Base-by-base conservation (phyloP, 495 filamentous ascomycete genomes). In the Amorphotheca resinae region DNA sequence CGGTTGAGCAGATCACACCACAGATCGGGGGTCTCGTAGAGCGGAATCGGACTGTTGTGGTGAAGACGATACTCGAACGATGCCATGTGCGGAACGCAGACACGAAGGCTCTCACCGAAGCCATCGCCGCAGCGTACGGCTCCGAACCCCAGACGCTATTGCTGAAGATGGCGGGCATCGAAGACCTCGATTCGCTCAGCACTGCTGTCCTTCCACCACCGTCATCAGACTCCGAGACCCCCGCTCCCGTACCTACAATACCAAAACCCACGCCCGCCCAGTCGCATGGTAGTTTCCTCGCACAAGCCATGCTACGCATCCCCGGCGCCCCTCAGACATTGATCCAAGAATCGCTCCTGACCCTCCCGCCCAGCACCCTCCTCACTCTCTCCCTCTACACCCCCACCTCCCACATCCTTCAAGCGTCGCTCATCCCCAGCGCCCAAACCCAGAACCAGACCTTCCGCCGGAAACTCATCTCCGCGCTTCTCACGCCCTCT, bases 31-130 rank as follows among this genome's bases (percentile, higher is more conserved):
- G 67, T 21, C 68, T 95, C 16, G 66, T 94, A 26, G 72, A 85
- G 38, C 72, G 80, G 34, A 77, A 76, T 12, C 73, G 87, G 31
- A 80, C 83, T 42, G 74, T 79, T 42, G 77, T 94, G 9, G 69
- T 95, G 42, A 84, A 80, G 53, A 72, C 77, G 3, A 55, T 96
- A 25, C 79, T 96, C 44, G 87, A 95, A 59, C 73, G 87, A 45
- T 93, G 84, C 56, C 59, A 72, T 12, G 70, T 76, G n/a, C 75
- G 86, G 48, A 21, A 36, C 0, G 42, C 39, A 17, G 44, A 52
- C 14, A 49, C 34, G 1, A 34, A 20, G 3, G 26, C 36, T 22
- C 46, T 55, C 15, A 46, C 42, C 4, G 26, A 23, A 16, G 37
- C 52, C 5, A 47, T 58, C 20, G 37, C 36, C 1, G 12, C 31